Percentiles rank a stretch among this genome's conserved stretches.
These are phyloP conservation scores for Gautieria morchelliformis DNA, from an alignment of 768 basidiomycete genomes.

Conservation along the genomic window DNA sequence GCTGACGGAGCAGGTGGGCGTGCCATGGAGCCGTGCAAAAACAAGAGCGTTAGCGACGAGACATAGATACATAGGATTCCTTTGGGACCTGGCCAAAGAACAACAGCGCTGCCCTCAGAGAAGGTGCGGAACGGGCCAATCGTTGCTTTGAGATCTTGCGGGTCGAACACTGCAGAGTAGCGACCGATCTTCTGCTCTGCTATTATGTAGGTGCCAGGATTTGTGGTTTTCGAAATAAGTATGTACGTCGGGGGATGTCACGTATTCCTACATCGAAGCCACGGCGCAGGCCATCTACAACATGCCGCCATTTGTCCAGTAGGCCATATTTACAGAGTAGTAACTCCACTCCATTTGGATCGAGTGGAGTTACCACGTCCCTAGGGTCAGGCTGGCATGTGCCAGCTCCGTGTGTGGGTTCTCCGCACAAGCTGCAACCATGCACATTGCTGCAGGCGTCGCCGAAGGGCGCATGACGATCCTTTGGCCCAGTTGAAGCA, in stretches of 20 bases:
- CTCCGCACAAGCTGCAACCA: conserved; percentile 22
- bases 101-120: too few relatives aligned
- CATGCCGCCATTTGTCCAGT: conserved; percentile 17
- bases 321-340: conserved; percentile 13
- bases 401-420: conserved; percentile 20
- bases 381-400: conserved; percentile 24
- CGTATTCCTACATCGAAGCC: conserved; percentile 29
- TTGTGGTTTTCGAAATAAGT: conserved; percentile 26
- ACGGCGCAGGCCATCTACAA: conserved; percentile 21
- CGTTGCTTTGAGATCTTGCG: too few relatives aligned
- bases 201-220: conserved; percentile 23
- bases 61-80: too few relatives aligned
- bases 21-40: too few relatives aligned
- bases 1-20: too few relatives aligned
- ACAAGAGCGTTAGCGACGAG: too few relatives aligned
- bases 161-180: too few relatives aligned
- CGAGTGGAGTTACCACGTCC: conserved; percentile 23
- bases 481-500: conserved; percentile 21
- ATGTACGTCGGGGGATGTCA: conserved; percentile 9
- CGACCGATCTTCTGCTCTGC: conserved; percentile 21
- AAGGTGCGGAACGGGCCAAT: too few relatives aligned
- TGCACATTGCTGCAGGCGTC: conserved; percentile 18
- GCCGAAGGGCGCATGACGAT: conserved; percentile 12
- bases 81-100: too few relatives aligned
- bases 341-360: conserved; percentile 11